Evolutionary conservation across 2,329 filamentous ascomycete genomes (phyloP).

Genomic region (Hansfordia pulvinata): DNA sequence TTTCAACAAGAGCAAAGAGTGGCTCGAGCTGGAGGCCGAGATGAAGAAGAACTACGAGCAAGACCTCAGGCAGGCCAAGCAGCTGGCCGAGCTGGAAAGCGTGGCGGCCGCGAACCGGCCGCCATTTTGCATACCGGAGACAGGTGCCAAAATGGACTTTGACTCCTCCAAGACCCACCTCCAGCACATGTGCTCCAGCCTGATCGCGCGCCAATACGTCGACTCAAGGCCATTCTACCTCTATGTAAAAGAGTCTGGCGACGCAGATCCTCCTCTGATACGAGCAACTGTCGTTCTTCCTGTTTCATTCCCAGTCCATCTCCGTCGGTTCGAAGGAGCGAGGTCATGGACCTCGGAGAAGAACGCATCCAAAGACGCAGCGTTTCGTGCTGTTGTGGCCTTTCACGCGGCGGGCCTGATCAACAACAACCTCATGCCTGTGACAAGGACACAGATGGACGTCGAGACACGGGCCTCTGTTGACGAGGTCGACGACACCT

Average conservation of each 20-base stretch:
- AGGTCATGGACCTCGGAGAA: constrained; percentile 55
- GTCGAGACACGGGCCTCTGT: constrained; percentile 21
- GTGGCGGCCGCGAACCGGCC: constrained; percentile 16
- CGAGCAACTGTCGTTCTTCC: constrained; percentile 58
- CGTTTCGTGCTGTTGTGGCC: constrained; percentile 63
- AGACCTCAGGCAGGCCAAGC: constrained; percentile 36
- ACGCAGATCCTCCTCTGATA: constrained; percentile 15
- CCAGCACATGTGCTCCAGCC: constrained; percentile 61
- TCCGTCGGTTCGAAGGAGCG: constrained; percentile 39
- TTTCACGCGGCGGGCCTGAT: constrained; percentile 60
- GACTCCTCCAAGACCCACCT: constrained; percentile 66
- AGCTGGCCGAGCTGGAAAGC: constrained; percentile 34
- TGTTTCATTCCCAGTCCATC: constrained; percentile 45
- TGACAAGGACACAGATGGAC: constrained; percentile 25
- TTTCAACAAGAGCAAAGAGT: constrained; percentile 26
- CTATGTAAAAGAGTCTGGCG: constrained; percentile 16
- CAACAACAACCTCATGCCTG: constrained; percentile 65
- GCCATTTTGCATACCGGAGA: constrained; percentile 23
- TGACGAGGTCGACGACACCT: constrained; percentile 20
- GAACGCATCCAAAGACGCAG: constrained; percentile 66
- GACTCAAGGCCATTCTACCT: constrained; percentile 58
- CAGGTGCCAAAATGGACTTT: constrained; percentile 54
- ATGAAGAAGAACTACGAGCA: constrained; percentile 61
- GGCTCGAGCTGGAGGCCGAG: constrained; percentile 54
- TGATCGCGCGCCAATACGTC: constrained; percentile 44